Evolutionary conservation across 2,329 filamentous ascomycete species (phyloP).

Genomic region (Sordariomycetes sp.): DNA sequence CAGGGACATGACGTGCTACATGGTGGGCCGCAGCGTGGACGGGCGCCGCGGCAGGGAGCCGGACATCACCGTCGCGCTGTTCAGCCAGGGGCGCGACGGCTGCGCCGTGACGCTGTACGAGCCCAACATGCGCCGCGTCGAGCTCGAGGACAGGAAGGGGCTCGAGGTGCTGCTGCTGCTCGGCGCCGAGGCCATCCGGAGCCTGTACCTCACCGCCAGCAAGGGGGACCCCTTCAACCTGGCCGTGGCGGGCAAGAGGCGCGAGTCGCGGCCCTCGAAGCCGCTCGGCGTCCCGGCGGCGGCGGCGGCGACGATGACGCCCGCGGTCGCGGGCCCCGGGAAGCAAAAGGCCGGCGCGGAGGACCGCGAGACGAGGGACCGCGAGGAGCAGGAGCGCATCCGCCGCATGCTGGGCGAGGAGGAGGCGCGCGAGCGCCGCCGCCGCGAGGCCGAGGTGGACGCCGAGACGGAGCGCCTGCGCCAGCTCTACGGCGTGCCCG

Average conservation of each 20-base stretch:
- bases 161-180: constrained; percentile 71
- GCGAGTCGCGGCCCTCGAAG: constrained; percentile 28
- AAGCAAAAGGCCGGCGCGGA: not conserved
- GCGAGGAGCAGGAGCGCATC: constrained; percentile 42
- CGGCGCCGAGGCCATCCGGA: constrained; percentile 52
- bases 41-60: constrained; percentile 83
- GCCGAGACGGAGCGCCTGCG: constrained; percentile 75
- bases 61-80: constrained; percentile 89
- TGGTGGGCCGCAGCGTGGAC: constrained; percentile 66
- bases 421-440: constrained; percentile 51
- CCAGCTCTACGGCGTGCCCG: constrained; percentile 51
- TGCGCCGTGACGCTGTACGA: constrained; percentile 71
- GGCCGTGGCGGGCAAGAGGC: constrained; percentile 17
- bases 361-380: constrained; percentile 38
- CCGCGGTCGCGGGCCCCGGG: constrained; percentile 7
- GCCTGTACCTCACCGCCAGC: constrained; percentile 48
- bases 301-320: constrained; percentile 11
- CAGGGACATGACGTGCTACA: constrained; percentile 80
- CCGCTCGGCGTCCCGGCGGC: constrained; percentile 11
- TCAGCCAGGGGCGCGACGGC: constrained; percentile 58
- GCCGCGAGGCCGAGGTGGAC: constrained; percentile 51
- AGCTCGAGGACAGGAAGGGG: constrained; percentile 89
- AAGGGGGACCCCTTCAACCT: constrained; percentile 73
- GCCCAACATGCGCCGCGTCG: constrained; percentile 79
- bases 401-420: constrained; percentile 51